Evolutionary conservation across 495 filamentous ascomycete species (phyloP), one percentile per base, ranked within the genome.

Genomic region (Penicillium cosmopolitanum): DNA sequence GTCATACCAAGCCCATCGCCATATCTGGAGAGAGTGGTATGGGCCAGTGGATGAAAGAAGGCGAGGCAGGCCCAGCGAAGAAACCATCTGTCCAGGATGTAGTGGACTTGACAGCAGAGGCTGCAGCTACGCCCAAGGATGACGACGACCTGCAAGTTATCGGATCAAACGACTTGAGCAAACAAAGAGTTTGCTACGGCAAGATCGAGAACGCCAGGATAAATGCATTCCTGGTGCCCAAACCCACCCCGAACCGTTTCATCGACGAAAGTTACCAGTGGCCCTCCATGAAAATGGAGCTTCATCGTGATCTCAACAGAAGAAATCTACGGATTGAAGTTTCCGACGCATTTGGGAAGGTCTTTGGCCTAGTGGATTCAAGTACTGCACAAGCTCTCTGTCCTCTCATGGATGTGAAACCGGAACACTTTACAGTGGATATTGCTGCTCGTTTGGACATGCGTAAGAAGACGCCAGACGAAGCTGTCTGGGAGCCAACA

Each of bases 111-210:
- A 92, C 89, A 4, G 77, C 78, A 15, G 73, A 75, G 53, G 50
- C 57, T 13, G 58, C 62, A 1, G 51, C 53, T 7, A 55, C 53
- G 40, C 54, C 66, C 28, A 69, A 67, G 40, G 72, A 75, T n/a
- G 76, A 79, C 28, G 78, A 80, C 40, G 77, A 80, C 13, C 34
- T 79, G 5, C 72, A 75, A 61, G 73, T 79, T 44, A 80, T 74
- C 1, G 77, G 78, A 1, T 77, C 73, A 0, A 73, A 73, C 18
- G 70, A 80, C 54, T 66, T 80, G 56, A 76, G 75, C 54, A 54
- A 58, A 18, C 82, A 88, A 64, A 86, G 91, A 64, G 89, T 97
- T 25, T 97, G 95, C 74, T 93, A 91, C 68, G 95, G 95, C 8
- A 88, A 87, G 69, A 67, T 97, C 18, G 85, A 91, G 38, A 79